phyloP scores from a whole-genome alignment of 2,329 filamentous ascomycete genomes.

The Colletotrichum graminicola region DNA sequence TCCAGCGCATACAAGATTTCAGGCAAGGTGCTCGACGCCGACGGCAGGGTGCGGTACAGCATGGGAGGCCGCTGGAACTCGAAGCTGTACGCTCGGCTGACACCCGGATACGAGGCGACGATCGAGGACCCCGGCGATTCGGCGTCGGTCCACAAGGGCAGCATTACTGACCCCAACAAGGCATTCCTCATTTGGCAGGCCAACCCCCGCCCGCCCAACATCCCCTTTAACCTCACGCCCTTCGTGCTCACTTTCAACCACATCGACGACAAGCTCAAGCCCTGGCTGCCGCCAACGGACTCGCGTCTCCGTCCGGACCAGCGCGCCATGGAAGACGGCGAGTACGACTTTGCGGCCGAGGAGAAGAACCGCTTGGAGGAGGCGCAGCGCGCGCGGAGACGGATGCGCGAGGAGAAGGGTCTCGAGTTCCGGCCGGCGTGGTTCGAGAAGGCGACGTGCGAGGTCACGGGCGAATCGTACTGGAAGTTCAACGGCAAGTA shows the following conservation, averaged over 20 bases:
- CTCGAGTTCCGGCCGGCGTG: conserved; percentile 87
- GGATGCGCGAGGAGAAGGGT: conserved; percentile 79
- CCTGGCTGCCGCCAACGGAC: conserved; percentile 89
- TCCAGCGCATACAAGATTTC: conserved; percentile 89
- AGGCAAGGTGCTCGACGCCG: conserved; percentile 84
- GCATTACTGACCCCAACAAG: conserved; percentile 74
- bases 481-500: conserved; percentile 93
- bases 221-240: conserved; percentile 97
- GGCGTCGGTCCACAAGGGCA: conserved; percentile 59
- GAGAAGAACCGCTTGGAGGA: conserved; percentile 97
- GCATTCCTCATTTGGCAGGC: conserved; percentile 96
- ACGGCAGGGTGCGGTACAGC: conserved; percentile 86
- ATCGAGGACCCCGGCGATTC: conserved; percentile 69
- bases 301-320: conserved; percentile 94
- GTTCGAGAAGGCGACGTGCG: conserved; percentile 81
- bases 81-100: conserved; percentile 93
- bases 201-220: conserved; percentile 81
- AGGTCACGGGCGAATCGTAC: conserved; percentile 86
- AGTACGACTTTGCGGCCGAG: conserved; percentile 90
- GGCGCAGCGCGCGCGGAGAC: conserved; percentile 83
- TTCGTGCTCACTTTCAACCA: conserved; percentile 97
- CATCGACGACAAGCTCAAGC: conserved; percentile 82
- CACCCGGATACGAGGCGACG: conserved; percentile 86
- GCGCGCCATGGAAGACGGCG: conserved; percentile 97
- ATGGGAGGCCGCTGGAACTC: conserved; percentile 98